phyloP scores from a whole-genome alignment of 2,329 filamentous ascomycete species.

The Arthrinium puccinioides region DNA sequence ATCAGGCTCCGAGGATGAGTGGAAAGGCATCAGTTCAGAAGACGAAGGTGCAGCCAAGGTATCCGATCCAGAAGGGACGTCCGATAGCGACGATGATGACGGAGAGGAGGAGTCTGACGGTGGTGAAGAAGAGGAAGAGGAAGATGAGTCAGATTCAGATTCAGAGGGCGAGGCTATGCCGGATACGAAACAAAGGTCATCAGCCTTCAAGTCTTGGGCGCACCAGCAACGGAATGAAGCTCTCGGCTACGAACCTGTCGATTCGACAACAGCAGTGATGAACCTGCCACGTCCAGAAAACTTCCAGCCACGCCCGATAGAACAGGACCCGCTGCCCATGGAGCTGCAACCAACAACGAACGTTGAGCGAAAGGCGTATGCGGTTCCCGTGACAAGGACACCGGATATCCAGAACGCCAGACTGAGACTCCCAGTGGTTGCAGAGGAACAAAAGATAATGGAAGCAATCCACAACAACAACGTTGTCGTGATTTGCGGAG shows the following conservation, averaged over 20 bases:
- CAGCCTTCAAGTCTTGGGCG: slow-evolving; percentile 92
- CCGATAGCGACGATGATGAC: slow-evolving; percentile 24
- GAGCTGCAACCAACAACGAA: slow-evolving; percentile 57
- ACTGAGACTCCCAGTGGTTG: slow-evolving; percentile 78
- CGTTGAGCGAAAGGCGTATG: slow-evolving; percentile 64
- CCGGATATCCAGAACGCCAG: slow-evolving; percentile 72
- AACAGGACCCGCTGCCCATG: slow-evolving; percentile 63
- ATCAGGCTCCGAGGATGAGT: slow-evolving; percentile 51
- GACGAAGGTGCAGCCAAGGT: slow-evolving; percentile 19
- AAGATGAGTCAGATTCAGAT: slow-evolving; percentile 27
- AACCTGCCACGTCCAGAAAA: slow-evolving; percentile 50
- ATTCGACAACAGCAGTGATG: slow-evolving; percentile 32
- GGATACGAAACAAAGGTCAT: slow-evolving; percentile 34
- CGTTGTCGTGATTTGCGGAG: slow-evolving; percentile 84
- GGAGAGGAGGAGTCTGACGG: slow-evolving; percentile 26
- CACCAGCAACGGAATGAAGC: slow-evolving; percentile 78
- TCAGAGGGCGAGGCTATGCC: slow-evolving; percentile 18
- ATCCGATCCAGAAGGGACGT: slow-evolving; percentile 22
- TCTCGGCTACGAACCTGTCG: slow-evolving; percentile 54
- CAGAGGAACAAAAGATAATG: slow-evolving; percentile 96
- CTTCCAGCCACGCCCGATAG: slow-evolving; percentile 60
- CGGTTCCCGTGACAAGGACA: slow-evolving; percentile 62
- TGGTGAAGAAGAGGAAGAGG: slow-evolving; percentile 16
- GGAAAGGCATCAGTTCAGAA: slow-evolving; percentile 54
- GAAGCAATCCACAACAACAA: slow-evolving; percentile 91